Base-by-base conservation (phyloP, 2,329 filamentous ascomycete species). In the Claviceps quebecensis region DNA sequence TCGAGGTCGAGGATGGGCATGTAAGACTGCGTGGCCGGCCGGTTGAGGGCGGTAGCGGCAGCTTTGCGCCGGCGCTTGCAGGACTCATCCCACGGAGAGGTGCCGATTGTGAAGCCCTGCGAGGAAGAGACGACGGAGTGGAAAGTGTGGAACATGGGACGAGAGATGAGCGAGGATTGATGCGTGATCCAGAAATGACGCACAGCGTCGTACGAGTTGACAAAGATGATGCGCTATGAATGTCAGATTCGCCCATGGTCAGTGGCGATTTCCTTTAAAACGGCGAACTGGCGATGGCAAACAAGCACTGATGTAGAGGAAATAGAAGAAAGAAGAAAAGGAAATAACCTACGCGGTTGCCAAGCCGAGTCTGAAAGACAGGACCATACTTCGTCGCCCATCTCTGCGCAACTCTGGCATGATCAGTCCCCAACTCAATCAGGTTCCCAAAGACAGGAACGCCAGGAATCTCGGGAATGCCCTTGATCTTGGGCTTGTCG, bases 1-100 rank as follows among this genome's bases (percentile, higher is more conserved):
- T 91, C 87, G 26, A 89, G 78, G 58, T 91, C 86, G 48, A 91
- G 81, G 57, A 89, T 86, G 0, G 86, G 86, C 78, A 89, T 85
- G 63, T 91, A 91, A 0, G 81, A 82, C 60, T 87, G 83, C 1
- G 86, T 78, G 0, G 86, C 81, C 0, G 86, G 85, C 0, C 83
- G 76, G 63, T 90, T 90, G 22, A 91, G 73, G 0, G 87, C 86
- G 4, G 86, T 88, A 4, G 84, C 86, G 1, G 86, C 86, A 0
- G 84, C 86, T 69, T 88, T 90, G 55, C 87, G 78, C 9, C 86
- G 77, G 23, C 75, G 72, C 65, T 90, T 91, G 68, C 84, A 87
- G 2, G 81, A 87, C 48, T 88, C 86, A 55, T 90, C 85, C 83
- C 86, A 93, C 0, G 87, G 86, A 0, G 85, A 89, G 0, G 86